Evolutionary conservation across 345 rosid species (phyloP).

Genomic region (Hypericum androsaemum): DNA sequence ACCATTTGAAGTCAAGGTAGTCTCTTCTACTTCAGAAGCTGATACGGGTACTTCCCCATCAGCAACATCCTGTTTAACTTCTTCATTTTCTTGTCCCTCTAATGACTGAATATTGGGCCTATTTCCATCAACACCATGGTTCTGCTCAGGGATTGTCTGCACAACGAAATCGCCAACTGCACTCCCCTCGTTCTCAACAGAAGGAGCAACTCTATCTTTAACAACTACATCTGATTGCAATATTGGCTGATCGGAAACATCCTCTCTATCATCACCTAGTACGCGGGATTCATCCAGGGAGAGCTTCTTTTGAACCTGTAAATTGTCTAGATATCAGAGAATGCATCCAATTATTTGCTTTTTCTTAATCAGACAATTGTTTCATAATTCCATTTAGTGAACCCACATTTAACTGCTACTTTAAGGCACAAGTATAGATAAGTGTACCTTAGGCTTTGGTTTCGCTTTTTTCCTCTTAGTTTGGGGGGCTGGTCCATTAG

Average conservation of each 20-base stretch:
- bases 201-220: conserved; percentile 21
- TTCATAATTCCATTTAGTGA: background rate
- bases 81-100: conserved; percentile 25
- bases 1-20: conserved; percentile 26
- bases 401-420: conserved; percentile 7
- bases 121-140: conserved; percentile 24
- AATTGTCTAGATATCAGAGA: conserved; percentile 15
- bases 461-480: conserved; percentile 26
- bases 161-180: conserved; percentile 22
- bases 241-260: conserved; percentile 23
- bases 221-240: conserved; percentile 27
- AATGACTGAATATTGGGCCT: conserved; percentile 20
- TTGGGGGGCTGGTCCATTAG: conserved; percentile 66
- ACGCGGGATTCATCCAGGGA: conserved; percentile 32
- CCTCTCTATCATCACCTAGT: conserved; percentile 23
- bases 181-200: conserved; percentile 31
- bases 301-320: conserved; percentile 44
- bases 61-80: conserved; percentile 24
- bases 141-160: conserved; percentile 21
- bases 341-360: conserved; percentile 1
- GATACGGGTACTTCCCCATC: conserved; percentile 29
- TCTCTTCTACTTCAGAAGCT: conserved; percentile 21
- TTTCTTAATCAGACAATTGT: background rate
- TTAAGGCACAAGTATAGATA: conserved; percentile 5
- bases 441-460: conserved; percentile 54